A percentile compares a stretch with the other conserved stretches of the same genome.
These are phyloP conservation scores for Russula foetens DNA, from an alignment of 768 basidiomycete genomes.

Conservation along the genomic window DNA sequence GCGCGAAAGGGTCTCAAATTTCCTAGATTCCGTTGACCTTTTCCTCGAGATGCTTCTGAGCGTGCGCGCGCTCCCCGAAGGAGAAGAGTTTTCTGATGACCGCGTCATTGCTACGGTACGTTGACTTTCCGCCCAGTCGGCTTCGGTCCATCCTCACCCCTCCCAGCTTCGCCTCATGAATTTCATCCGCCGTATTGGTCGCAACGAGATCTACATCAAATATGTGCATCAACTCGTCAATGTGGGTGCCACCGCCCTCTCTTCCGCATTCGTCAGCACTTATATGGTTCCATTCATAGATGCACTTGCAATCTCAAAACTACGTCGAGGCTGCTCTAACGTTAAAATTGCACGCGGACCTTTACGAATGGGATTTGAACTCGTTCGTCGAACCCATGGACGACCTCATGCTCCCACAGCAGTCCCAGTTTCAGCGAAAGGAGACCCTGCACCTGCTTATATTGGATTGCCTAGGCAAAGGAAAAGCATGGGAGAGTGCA, in stretches of 20 bases:
- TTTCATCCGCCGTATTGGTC: constrained; percentile 85
- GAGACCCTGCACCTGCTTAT: constrained; percentile 88
- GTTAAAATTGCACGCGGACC: constrained; percentile 86
- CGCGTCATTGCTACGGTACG: constrained; percentile 82
- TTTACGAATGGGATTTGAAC: constrained; percentile 85
- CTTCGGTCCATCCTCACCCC: not conserved
- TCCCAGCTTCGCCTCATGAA: constrained; percentile 79
- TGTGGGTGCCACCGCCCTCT: constrained; percentile 35
- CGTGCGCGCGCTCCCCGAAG: constrained; percentile 82
- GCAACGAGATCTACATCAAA: constrained; percentile 92
- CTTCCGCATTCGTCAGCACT: not conserved
- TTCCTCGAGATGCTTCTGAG: constrained; percentile 89
- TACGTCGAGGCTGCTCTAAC: constrained; percentile 91
- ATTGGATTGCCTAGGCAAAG: constrained; percentile 91
- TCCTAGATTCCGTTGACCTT: constrained; percentile 83
- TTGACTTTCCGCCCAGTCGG: not conserved
- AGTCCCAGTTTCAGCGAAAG: constrained; percentile 90
- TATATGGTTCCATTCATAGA: constrained; percentile 36
- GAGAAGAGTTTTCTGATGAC: constrained; percentile 92
- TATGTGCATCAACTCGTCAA: constrained; percentile 93
- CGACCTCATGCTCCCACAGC: constrained; percentile 82
- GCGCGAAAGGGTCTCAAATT: constrained; percentile 66
- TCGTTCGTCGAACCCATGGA: constrained; percentile 81
- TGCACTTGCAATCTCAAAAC: constrained; percentile 84
- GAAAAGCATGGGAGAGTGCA: constrained; percentile 95